Base-by-base conservation (phyloP, 2,329 filamentous ascomycete species). In the Talaromyces sp. region DNA sequence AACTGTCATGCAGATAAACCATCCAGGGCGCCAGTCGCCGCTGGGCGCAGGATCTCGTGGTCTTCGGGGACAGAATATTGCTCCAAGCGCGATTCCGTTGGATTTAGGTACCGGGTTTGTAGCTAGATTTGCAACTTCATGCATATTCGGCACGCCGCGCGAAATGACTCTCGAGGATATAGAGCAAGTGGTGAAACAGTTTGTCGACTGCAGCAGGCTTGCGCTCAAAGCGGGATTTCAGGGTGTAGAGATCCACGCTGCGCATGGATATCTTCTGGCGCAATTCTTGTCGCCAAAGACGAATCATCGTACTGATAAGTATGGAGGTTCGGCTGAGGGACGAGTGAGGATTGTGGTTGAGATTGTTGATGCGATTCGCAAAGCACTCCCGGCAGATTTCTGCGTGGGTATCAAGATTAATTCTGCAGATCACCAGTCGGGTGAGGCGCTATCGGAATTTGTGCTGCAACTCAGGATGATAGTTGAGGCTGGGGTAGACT, bases 131-230 rank as follows among this genome's bases (percentile, higher is more conserved):
- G 27, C 73, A 33, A 69, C 70, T 19, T 62, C 64, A 39, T 31
- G 77, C 25, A 64, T 71, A 1, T 77, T 78, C 64, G 83, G 85
- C 2, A 83, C 80, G 1, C 87, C 87, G 0, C 80, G 82, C 58
- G 87, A 82, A 61, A 86, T 89, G 84, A 84, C 79, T 0, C 31
- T 73, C 0, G 71, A 73, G 0, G 87, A 90, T 41, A 87, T 89
- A 50, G 76, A 83, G 4, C 13, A 4, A 6, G 37, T 41, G 15
- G 37, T 41, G 13, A n/a, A 41, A 17, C 15, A 22, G n/a, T 45
- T 45, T n/a, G 41, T 22, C 17, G n/a, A 45, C 9, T 45, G 41
- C n/a, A 45, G 41, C 9, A n/a, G 8, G 19, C 41, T 45, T 19
- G 41, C 41, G n/a, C 41, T 45, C 37, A 45, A 45, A 19, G 41